Evolutionary conservation across 768 basidiomycete species (phyloP).

Genomic region (Coprinellus micaceus): DNA sequence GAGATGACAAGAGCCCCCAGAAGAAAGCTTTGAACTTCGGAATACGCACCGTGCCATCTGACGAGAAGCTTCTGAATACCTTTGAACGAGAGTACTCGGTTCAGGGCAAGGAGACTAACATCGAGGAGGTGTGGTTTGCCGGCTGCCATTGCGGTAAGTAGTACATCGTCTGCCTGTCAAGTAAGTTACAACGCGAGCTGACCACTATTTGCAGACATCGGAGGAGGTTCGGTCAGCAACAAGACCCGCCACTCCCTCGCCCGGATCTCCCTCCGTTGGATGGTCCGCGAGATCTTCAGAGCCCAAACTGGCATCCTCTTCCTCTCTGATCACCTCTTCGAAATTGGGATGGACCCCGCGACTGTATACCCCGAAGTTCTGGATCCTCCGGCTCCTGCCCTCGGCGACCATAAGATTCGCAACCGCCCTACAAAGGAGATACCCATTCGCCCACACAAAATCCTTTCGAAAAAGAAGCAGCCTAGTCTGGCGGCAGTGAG

Average conservation of each 20-base stretch:
- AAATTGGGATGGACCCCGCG: conserved; percentile 47
- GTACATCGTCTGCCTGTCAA: not conserved
- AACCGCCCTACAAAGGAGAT: conserved; percentile 22
- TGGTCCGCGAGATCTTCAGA: conserved; percentile 69
- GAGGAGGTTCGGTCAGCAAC: conserved; percentile 54
- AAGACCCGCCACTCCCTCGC: conserved; percentile 45
- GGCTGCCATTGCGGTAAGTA: conserved; percentile 46
- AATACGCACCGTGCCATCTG: conserved; percentile 17
- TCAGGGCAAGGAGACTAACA: conserved; percentile 27
- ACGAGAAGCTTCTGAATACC: conserved; percentile 24
- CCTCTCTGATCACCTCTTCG: conserved; percentile 39
- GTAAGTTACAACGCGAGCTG: no score
- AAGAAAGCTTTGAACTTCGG: not conserved
- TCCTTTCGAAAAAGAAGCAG: conserved; percentile 19
- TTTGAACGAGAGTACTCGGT: conserved; percentile 33
- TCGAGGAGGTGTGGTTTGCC: conserved; percentile 71
- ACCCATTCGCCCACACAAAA: conserved; percentile 19
- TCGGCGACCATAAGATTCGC: conserved; percentile 21
- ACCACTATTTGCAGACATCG: conserved; percentile 50
- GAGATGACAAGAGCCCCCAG: no score
- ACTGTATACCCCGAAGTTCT: conserved; percentile 41
- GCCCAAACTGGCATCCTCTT: conserved; percentile 61
- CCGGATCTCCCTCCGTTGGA: conserved; percentile 60
- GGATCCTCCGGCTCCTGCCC: conserved; percentile 25
- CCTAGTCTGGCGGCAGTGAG: conserved; percentile 15